Base-by-base conservation (phyloP, 2,329 filamentous ascomycete species). In the Cadophora malorum region DNA sequence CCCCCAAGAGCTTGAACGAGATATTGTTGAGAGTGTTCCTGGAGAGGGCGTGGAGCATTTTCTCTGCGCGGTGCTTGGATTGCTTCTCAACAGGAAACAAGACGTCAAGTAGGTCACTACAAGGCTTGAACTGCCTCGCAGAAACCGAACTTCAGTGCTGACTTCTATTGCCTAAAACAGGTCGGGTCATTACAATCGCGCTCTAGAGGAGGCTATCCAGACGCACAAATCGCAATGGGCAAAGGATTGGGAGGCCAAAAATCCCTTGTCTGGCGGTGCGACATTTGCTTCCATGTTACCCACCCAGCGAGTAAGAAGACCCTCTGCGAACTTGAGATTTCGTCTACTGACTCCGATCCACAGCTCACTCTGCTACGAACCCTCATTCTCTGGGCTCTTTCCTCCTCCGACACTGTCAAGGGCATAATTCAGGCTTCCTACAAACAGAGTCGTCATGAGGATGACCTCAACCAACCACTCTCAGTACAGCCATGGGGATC, bases 1-100 rank as follows among this genome's bases (percentile, higher is more conserved):
- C 25, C 96, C 96, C 14, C 95, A 99, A 81, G 96, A 99, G 80
- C 88, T 99, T 69, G 96, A 99, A 81, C 86, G 87, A 79, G 96
- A 96, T 63, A 87, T 97, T 63, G 88, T 90, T 69, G 92, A 95
- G 78, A 81, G 86, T 60, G 81, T 90, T 25, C 94, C 95, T 2
- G 93, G 94, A 75, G 90, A 96, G 76, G 90, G 94, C 77, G 90
- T 92, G 58, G 95, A 98, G 82, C 87, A 90, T 74, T 88, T 99
- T 67, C 84, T 99, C 31, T 99, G 96, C 83, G 94, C 94, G 70
- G 81, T 99, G 72, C 84, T 99, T 55, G 90, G 92, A 38, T 84
- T 99, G 74, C 88, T 97, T 65, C 85, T 99, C 76, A 99, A 99
- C 80, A 90, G 96, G 80, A 98, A 99, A 84, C 97, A 99, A 79